Percentiles rank a stretch among this genome's conserved stretches.
These are phyloP conservation scores for Xylariales sp. DNA, from an alignment of 2,329 filamentous ascomycete species.

Conservation along the genomic window DNA sequence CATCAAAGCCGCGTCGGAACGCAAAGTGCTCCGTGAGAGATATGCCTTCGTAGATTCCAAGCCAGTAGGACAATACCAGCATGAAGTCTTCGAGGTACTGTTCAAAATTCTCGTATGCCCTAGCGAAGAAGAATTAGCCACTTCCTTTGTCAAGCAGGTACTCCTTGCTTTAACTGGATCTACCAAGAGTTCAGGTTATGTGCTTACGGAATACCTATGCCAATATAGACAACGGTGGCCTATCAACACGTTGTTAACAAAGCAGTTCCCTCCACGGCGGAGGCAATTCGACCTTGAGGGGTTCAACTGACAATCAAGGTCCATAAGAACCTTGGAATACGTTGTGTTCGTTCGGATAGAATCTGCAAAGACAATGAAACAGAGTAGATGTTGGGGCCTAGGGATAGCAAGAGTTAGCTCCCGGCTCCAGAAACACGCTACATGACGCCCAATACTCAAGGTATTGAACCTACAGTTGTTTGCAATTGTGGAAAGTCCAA, in stretches of 20 bases:
- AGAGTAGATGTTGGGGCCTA: slow-evolving; percentile 63
- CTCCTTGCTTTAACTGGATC: too few relatives aligned
- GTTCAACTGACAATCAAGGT: slow-evolving; percentile 53
- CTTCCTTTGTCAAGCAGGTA: too few relatives aligned
- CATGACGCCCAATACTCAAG: too few relatives aligned
- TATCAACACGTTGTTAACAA: not conserved
- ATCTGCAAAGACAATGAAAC: slow-evolving; percentile 64
- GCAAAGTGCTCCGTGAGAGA: slow-evolving; percentile 63
- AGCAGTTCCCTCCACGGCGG: too few relatives aligned
- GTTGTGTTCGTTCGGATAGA: slow-evolving; percentile 52
- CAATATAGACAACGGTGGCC: slow-evolving; percentile 54
- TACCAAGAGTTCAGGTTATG: too few relatives aligned
- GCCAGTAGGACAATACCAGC: slow-evolving; percentile 66
- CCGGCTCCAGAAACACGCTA: too few relatives aligned
- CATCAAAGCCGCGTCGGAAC: slow-evolving; percentile 57
- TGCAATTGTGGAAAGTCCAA: slow-evolving; percentile 63
- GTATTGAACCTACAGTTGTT: slow-evolving; percentile 55
- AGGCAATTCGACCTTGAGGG: too few relatives aligned
- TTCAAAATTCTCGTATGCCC: slow-evolving; percentile 63
- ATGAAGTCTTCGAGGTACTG: slow-evolving; percentile 66
- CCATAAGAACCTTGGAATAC: slow-evolving; percentile 65
- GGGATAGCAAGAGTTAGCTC: too few relatives aligned
- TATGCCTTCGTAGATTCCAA: slow-evolving; percentile 68
- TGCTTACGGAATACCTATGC: slow-evolving; percentile 57
- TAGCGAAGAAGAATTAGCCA: too few relatives aligned